A percentile compares a stretch with the other conserved stretches of the same genome.
phyloP scores from a whole-genome alignment of 2,329 filamentous ascomycete genomes.

The Sphaceloma murrayae region DNA sequence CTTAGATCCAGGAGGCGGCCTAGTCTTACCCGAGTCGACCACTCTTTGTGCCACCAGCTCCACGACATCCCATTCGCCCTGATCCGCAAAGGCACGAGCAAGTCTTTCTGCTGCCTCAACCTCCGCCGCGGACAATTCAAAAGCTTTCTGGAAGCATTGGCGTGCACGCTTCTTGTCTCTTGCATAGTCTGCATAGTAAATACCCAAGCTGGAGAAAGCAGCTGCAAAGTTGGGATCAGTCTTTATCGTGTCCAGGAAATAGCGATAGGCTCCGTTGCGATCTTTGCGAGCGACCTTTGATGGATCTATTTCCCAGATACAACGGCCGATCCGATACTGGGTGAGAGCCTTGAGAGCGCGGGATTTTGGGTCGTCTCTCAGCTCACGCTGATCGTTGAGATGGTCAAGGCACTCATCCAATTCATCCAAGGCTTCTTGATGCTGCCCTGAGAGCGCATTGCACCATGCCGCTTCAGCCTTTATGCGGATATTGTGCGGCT shows the following conservation, averaged over 20 bases:
- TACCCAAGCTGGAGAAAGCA: slow-evolving; percentile 79
- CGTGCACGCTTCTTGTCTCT: slow-evolving; percentile 77
- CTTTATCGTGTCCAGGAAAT: slow-evolving; percentile 74
- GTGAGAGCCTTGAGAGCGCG: slow-evolving; percentile 73
- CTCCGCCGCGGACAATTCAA: slow-evolving; percentile 82
- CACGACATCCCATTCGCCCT: slow-evolving; percentile 92
- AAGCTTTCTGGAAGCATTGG: slow-evolving; percentile 92
- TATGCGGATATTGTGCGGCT: slow-evolving; percentile 65
- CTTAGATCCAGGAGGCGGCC: slow-evolving; percentile 84
- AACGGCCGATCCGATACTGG: slow-evolving; percentile 77
- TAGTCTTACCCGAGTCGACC: slow-evolving; percentile 87
- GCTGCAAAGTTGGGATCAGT: slow-evolving; percentile 81
- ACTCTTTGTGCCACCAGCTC: slow-evolving; percentile 85
- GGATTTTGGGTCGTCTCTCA: slow-evolving; percentile 49
- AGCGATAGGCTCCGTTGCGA: slow-evolving; percentile 70
- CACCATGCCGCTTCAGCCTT: slow-evolving; percentile 88
- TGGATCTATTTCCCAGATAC: slow-evolving; percentile 73
- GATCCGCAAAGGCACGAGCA: slow-evolving; percentile 75
- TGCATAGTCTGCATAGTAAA: slow-evolving; percentile 85
- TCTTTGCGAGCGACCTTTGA: slow-evolving; percentile 67
- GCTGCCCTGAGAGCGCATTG: slow-evolving; percentile 71
- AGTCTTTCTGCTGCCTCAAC: slow-evolving; percentile 79
- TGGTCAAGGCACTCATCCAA: slow-evolving; percentile 52
- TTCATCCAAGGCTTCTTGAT: slow-evolving; percentile 55
- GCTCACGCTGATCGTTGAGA: slow-evolving; percentile 48